Base-by-base conservation (phyloP, 169 alveolate species). In the Cryptosporidium viatorum region DNA sequence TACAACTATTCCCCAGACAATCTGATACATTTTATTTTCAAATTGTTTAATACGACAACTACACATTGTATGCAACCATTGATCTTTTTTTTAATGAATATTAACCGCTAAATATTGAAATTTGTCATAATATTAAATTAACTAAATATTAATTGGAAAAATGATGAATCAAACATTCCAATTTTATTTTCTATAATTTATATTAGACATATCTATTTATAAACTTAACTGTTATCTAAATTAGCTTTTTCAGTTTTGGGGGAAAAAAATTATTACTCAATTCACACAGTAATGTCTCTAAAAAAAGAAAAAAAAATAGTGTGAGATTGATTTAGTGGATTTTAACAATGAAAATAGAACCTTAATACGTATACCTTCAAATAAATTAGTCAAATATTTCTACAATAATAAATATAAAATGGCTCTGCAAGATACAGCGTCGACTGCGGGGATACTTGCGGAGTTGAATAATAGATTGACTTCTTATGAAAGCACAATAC, bases 381-480 rank as follows among this genome's bases (percentile, higher is more conserved):
- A 55, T 21, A 55, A 55, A 51, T 51, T 55, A 9, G 21, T n/a
- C 7, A 55, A 23, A 55, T 23, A 23, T 55, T 26, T 2, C 58
- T 43, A 23, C 5, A 51, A 23, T 16, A 21, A 35, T 73, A 73
- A 37, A 31, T 55, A 48, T 6, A 62, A 12, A 23, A 80, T 80
- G 89, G 51, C 89, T 8, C 41, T 80, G 62, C 89, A 80, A 62
- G 89, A 80, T 59, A 80, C 89, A 41, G 74, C 89, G 18, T 80
- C 89, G 41, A 80, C 89, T 80, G 89, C 89, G 23, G 89, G 89
- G 43, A 80, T 80, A 29, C 75, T 80, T 39, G 89, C 89, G 29
- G 89, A 80, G 45, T 48, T 80, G 37, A 80, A 80, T 62, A 80
- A 80, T 80, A 60, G 89, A 65, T 65, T 80, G 62, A 80, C 89